Conservation (phyloP, 2,329 filamentous ascomycete genomes). For the Trichoderma sp. region DNA sequence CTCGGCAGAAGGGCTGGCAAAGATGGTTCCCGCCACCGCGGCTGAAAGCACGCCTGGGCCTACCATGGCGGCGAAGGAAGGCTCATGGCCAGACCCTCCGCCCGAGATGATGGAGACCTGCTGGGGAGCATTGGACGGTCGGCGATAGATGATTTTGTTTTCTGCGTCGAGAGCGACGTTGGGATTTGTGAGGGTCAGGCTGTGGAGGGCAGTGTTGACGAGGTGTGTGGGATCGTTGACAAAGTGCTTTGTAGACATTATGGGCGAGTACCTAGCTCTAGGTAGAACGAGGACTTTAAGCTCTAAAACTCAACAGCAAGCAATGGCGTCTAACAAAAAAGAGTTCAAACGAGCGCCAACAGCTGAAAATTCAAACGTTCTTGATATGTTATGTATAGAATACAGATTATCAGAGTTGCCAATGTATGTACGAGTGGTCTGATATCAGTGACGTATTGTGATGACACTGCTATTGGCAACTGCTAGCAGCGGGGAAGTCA, state of each 20-base stretch:
- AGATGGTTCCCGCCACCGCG: constrained; percentile 84
- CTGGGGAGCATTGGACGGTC: constrained; percentile 55
- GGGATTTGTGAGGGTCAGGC: constrained; percentile 82
- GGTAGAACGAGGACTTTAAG: background rate
- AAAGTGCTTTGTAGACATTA: constrained; percentile 76
- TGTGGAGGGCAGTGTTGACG: constrained; percentile 74
- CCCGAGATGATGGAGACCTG: constrained; percentile 85
- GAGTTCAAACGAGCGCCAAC: background rate
- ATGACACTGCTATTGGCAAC: background rate
- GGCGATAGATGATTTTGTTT: constrained; percentile 84
- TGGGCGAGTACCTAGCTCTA: constrained; percentile 21
- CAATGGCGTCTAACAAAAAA: background rate
- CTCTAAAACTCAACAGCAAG: background rate
- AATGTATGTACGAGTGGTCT: constrained; percentile 7
- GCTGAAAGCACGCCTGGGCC: constrained; percentile 79
- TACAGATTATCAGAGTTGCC: background rate
- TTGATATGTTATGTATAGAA: background rate
- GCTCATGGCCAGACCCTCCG: constrained; percentile 89
- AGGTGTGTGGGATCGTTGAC: constrained; percentile 81
- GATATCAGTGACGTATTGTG: constrained; percentile 24
- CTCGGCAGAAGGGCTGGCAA: constrained; percentile 78
- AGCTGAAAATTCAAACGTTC: background rate
- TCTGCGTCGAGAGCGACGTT: constrained; percentile 74
- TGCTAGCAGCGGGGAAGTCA: constrained; percentile 25
- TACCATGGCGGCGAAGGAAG: constrained; percentile 84